Evolutionary conservation across 75 land plant genomes (phyloP).

Genomic region (Selaginella moellendorffii): DNA sequence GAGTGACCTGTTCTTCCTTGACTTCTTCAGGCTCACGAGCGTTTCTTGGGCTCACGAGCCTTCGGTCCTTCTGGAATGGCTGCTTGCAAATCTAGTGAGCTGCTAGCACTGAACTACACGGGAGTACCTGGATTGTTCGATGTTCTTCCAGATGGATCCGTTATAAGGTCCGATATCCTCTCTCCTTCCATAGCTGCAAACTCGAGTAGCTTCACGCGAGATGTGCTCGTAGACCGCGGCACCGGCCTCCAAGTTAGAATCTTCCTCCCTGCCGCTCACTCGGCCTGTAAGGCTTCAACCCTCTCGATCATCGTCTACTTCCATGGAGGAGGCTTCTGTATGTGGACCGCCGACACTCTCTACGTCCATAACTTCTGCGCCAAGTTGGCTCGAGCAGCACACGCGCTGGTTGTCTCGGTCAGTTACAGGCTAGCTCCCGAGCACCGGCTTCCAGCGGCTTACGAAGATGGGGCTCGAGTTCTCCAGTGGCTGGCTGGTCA

Average conservation of each 20-base stretch:
- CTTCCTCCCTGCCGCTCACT: constrained; percentile 26
- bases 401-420: constrained; percentile 29
- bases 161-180: not conserved
- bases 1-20: too few relatives aligned
- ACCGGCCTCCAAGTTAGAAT: constrained; percentile 22
- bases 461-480: constrained; percentile 3
- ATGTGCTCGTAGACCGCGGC: constrained; percentile 15
- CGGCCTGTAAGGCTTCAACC: not conserved
- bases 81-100: too few relatives aligned
- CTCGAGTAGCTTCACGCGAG: constrained; percentile 15
- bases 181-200: not conserved
- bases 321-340: constrained; percentile 55
- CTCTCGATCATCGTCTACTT: constrained; percentile 23
- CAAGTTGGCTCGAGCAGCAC: constrained; percentile 17
- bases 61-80: too few relatives aligned
- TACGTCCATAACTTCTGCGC: constrained; percentile 39
- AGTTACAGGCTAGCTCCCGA: constrained; percentile 25
- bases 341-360: constrained; percentile 40
- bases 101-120: too few relatives aligned
- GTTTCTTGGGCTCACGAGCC: too few relatives aligned
- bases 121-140: not conserved
- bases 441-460: constrained; percentile 15
- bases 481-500: constrained; percentile 2
- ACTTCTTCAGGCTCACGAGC: too few relatives aligned
- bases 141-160: not conserved